Evolutionary conservation across 1,284 basidiomycete genomes (phyloP).

Genomic region (Cutaneotrichosporon cyanovorans): DNA sequence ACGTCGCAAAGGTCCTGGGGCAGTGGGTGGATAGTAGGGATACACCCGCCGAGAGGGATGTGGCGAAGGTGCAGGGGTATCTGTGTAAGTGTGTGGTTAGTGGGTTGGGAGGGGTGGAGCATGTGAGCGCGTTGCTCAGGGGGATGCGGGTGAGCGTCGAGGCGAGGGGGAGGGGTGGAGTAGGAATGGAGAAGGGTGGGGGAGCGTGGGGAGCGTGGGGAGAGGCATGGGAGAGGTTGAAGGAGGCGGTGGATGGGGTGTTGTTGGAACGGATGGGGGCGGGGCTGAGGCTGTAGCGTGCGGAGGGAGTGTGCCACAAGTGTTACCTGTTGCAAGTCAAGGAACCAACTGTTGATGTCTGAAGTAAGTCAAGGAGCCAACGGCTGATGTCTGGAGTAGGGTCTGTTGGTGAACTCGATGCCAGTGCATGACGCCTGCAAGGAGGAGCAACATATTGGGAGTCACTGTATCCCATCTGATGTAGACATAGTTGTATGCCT

Average conservation of each 20-base stretch:
- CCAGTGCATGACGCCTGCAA: no score
- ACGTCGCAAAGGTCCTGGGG: constrained; percentile 61
- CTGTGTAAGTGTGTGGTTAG: constrained; percentile 59
- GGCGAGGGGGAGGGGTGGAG: constrained; percentile 33
- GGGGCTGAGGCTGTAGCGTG: constrained; percentile 26
- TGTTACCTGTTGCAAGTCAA: no score
- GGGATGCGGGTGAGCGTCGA: constrained; percentile 57
- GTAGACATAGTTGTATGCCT: no score
- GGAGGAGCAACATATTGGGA: no score
- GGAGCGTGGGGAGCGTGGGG: constrained; percentile 56
- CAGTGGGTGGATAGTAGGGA: constrained; percentile 58
- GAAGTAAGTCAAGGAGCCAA: no score
- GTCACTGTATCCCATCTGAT: no score
- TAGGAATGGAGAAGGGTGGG: constrained; percentile 26
- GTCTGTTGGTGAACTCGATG: no score
- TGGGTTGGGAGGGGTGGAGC: constrained; percentile 59
- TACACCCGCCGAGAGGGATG: constrained; percentile 60
- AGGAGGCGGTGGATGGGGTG: constrained; percentile 56
- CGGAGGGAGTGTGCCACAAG: neutral
- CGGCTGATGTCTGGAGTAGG: no score
- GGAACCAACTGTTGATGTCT: no score
- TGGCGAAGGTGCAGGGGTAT: constrained; percentile 63
- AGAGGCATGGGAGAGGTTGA: constrained; percentile 60
- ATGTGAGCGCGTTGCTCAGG: constrained; percentile 59
- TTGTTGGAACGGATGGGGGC: constrained; percentile 61